Percentiles rank a stretch among this genome's conserved stretches.
Evolutionary conservation across 2,329 filamentous ascomycete genomes (phyloP).

Genomic region (Pseudocercospora eumusae): DNA sequence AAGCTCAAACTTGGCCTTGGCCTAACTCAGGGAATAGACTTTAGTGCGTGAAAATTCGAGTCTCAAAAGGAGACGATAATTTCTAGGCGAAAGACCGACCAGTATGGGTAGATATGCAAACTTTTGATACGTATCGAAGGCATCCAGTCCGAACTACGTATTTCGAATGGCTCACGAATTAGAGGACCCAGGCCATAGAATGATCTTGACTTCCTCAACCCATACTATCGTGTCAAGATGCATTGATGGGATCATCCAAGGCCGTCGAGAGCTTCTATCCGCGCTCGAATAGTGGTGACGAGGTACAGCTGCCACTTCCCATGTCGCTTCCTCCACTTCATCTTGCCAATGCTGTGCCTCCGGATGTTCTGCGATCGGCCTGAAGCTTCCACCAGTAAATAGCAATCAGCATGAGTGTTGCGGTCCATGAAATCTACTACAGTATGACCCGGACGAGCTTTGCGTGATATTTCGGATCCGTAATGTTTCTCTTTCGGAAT

Average conservation of each 20-base stretch:
- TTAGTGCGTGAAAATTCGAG: no score
- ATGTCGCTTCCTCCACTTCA: constrained; percentile 17
- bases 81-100: no score
- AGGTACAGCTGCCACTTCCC: constrained; percentile 15
- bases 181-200: no score
- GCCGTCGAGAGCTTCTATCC: constrained; percentile 9
- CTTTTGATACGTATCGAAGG: no score
- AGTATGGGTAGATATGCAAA: no score
- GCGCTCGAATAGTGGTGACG: constrained; percentile 9
- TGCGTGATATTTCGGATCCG: constrained; percentile 1
- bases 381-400: constrained; percentile 10
- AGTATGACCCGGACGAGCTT: constrained; percentile 9
- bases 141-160: no score
- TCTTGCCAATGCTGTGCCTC: constrained; percentile 14
- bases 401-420: constrained; percentile 16
- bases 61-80: no score
- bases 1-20: background rate
- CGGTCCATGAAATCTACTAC: constrained; percentile 17
- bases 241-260: background rate
- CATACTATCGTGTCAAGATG: background rate
- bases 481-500: constrained; percentile 11
- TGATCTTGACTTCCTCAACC: no score
- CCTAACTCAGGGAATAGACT: no score
- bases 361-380: constrained; percentile 15
- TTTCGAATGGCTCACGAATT: no score